A percentile compares a stretch with the other conserved stretches of the same genome.
Conservation (phyloP, 2,329 filamentous ascomycete genomes). For the Aspergillus aculeatus region DNA sequence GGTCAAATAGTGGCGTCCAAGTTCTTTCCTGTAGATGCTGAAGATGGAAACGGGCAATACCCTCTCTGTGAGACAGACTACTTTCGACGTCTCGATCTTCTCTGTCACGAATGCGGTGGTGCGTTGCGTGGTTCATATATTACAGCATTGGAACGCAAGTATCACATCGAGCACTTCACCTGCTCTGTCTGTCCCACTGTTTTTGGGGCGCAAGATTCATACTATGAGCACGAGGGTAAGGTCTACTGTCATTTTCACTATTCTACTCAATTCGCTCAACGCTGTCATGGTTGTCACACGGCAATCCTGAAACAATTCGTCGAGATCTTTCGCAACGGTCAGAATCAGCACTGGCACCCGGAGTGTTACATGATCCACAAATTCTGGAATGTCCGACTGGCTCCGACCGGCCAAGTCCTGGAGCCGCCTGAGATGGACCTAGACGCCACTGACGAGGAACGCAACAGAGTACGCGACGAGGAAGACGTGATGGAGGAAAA, state of each 20-base stretch:
- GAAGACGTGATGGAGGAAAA: conserved; percentile 98
- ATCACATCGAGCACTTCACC: conserved; percentile 98
- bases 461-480: conserved; percentile 73
- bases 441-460: conserved; percentile 65
- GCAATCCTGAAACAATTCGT: conserved; percentile 99
- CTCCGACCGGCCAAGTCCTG: conserved; percentile 56
- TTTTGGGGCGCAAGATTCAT: conserved; percentile 97
- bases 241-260: conserved; percentile 99
- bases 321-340: conserved; percentile 95
- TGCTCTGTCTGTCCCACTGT: conserved; percentile 95
- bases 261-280: conserved; percentile 92
- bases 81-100: conserved; percentile 83
- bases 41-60: conserved; percentile 78
- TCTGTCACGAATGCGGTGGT: conserved; percentile 89
- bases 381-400: conserved; percentile 96
- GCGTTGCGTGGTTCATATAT: conserved; percentile 96
- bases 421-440: conserved; percentile 48
- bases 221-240: conserved; percentile 94
- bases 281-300: conserved; percentile 94
- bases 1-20: conserved; percentile 96
- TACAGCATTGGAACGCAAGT: conserved; percentile 94
- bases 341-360: conserved; percentile 98
- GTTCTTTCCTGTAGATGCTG: conserved; percentile 95
- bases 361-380: conserved; percentile 99
- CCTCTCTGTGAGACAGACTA: conserved; percentile 98